Evolutionary conservation across 108 stramenopile genomes (phyloP), one percentile per base, ranked within the genome.

Genomic region (Cyclotella sp.): DNA sequence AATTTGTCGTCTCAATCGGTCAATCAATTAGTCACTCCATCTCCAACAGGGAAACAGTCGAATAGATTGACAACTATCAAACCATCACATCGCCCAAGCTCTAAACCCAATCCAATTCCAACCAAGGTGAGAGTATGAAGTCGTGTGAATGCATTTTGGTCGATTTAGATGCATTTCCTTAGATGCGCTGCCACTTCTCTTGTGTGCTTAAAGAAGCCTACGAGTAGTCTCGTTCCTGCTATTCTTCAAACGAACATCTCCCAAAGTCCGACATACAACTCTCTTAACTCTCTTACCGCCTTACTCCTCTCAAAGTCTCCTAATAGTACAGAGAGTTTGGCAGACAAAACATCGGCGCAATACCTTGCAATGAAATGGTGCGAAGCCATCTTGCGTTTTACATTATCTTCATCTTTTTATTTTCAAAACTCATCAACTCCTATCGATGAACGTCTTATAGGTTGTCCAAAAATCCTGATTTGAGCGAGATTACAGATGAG

Each of bases 361-460:
- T 81, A 74, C 46, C 59, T 22, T 63, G 79, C 73, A 47, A 68
- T 74, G 79, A 68, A 70, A 64, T 81, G 79, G 79, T 74, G 46
- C 19, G 79, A 42, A 45, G 45, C 0, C 14, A 5, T 39, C 12
- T 1, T 9, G 7, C 4, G 14, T 10, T 3, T 39, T 34, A 39
- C 39, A 4, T 30, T 28, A 18, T 68, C 2, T 52, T 3, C n/a
- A 14, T 26, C 41, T 22, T 70, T 41, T 16, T 10, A 15, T 19
- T 9, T 57, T 15, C 9, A n/a, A 49, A 49, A 3, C 47, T 49
- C 15, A 49, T 9, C 47, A 49, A 16, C n/a, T 49, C 47, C 15
- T 49, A 7, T 21, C 12, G 5, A 57, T 57, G 19, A 24, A 24
- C 55, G 55, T 21, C 29, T n/a, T 34, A 49, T 49, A 71, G 77